Conservation (phyloP, 2,329 filamentous ascomycete genomes). For the Penicillium sp. region DNA sequence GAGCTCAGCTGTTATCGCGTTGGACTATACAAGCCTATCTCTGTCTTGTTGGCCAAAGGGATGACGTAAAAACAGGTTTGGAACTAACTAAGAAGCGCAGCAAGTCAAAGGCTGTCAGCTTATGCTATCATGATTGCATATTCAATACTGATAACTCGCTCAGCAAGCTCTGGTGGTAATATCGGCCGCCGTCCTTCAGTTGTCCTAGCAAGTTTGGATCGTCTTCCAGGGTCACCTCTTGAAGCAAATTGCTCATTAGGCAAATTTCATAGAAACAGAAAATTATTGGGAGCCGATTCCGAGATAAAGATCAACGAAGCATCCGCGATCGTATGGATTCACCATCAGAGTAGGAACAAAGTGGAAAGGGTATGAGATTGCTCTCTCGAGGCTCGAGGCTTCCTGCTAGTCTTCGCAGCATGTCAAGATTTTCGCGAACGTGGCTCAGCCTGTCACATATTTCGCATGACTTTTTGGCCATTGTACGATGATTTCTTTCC, state of each 20-base stretch:
- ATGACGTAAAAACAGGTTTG: conserved; percentile 12
- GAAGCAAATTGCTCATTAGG: conserved; percentile 3
- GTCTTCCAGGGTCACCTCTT: neutral
- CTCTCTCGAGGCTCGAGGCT: conserved; percentile 11
- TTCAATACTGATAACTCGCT: conserved; percentile 15
- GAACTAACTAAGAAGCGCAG: conserved; percentile 9
- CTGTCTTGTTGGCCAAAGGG: conserved; percentile 12
- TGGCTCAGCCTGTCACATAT: conserved; percentile 17
- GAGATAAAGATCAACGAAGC: conserved; percentile 22
- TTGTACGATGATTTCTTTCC: conserved; percentile 22
- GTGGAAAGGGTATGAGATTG: conserved; percentile 20
- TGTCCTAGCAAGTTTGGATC: neutral
- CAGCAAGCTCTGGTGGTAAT: conserved; percentile 8
- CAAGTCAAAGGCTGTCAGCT: conserved; percentile 15
- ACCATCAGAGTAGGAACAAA: conserved; percentile 16
- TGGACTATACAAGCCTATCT: conserved; percentile 9
- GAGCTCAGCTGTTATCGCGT: conserved; percentile 17
- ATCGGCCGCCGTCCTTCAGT: conserved; percentile 14
- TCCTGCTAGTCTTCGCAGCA: conserved; percentile 15
- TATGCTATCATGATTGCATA: conserved; percentile 16
- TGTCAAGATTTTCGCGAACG: conserved; percentile 14
- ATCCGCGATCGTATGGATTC: neutral
- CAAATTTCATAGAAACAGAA: conserved; percentile 21
- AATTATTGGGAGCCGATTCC: conserved; percentile 20
- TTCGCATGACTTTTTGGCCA: conserved; percentile 12